Conservation (phyloP, 306 rosid species). For the Cicer yamashitae region DNA sequence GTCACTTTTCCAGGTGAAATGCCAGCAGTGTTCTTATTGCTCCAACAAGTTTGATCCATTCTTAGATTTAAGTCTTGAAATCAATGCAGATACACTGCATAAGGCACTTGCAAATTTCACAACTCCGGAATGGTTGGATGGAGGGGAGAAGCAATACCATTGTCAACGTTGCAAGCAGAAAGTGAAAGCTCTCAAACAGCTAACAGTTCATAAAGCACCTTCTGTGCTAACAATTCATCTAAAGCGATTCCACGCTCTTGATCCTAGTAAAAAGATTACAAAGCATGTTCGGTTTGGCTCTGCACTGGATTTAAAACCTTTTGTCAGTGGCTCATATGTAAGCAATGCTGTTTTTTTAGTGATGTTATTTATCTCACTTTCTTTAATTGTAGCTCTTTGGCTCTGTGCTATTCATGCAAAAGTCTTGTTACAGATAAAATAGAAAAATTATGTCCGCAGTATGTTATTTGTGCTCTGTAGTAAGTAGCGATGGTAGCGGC, state of each 20-base stretch:
- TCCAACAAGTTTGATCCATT: conserved; percentile 95
- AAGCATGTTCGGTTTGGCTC: conserved; percentile 78
- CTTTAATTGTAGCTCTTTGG: neutral
- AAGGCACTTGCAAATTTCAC: conserved; percentile 89
- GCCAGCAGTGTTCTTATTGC: conserved; percentile 80
- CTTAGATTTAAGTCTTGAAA: conserved; percentile 94
- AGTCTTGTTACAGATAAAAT: neutral
- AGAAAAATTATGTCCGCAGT: neutral
- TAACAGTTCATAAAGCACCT: conserved; percentile 91
- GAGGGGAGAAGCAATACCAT: conserved; percentile 89
- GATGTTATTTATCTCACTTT: neutral
- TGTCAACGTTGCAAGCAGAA: conserved; percentile 94
- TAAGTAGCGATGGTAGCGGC: no score
- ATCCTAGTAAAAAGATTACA: conserved; percentile 80
- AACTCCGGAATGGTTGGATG: conserved; percentile 84
- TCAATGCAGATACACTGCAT: conserved; percentile 83
- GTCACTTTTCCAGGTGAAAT: conserved; percentile 74
- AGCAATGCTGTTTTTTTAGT: conserved; percentile 30
- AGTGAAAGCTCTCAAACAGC: conserved; percentile 88
- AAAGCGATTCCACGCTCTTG: conserved; percentile 81
- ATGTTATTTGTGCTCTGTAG: neutral
- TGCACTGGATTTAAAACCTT: conserved; percentile 77
- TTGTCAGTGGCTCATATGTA: conserved; percentile 86
- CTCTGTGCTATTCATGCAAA: conserved; percentile 5
- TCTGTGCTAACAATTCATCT: conserved; percentile 84